phyloP scores from a whole-genome alignment of 441 rosid species.

The Brassica balearica region DNA sequence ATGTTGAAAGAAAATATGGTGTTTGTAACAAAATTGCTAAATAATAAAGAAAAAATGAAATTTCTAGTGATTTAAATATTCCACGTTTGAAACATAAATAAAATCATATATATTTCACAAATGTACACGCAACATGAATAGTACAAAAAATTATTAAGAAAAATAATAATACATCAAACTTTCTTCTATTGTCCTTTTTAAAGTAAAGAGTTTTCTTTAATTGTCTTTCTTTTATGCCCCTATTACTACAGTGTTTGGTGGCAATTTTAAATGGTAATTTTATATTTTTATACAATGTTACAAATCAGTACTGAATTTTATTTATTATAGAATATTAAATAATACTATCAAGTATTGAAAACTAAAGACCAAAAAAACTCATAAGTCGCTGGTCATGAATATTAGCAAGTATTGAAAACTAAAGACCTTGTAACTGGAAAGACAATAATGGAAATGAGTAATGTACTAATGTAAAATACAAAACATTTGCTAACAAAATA shows the following conservation, averaged over 20 bases:
- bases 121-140: background rate
- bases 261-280: background rate
- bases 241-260: background rate
- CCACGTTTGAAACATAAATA: background rate
- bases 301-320: background rate
- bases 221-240: background rate
- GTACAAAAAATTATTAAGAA: background rate
- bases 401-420: background rate
- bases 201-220: too few species aligned
- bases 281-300: background rate
- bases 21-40: background rate
- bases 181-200: background rate
- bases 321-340: too few species aligned
- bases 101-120: background rate
- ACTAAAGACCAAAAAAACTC: too few species aligned
- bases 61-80: background rate
- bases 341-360: background rate
- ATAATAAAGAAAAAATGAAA: background rate
- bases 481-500: background rate
- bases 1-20: background rate
- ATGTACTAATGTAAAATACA: background rate
- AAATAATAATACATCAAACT: background rate
- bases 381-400: background rate
- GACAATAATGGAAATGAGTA: background rate
- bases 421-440: background rate